Percentiles rank a stretch among this genome's conserved stretches.
phyloP scores from a whole-genome alignment of 495 filamentous ascomycete species.

The Podospora australis region DNA sequence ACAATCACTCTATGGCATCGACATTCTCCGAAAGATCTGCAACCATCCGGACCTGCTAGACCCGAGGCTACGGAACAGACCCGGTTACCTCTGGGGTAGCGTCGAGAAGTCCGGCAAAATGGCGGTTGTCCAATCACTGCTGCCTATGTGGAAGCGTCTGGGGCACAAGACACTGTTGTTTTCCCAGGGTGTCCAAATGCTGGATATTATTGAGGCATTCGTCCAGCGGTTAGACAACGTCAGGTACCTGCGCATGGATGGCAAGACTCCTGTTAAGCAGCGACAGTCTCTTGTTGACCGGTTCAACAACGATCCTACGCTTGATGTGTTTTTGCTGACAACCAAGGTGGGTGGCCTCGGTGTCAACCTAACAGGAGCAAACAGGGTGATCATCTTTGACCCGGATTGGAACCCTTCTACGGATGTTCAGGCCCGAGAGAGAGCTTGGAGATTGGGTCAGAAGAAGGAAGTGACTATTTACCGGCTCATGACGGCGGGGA shows the following conservation, averaged over 20 bases:
- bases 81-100: slow-evolving; percentile 65
- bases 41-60: slow-evolving; percentile 89
- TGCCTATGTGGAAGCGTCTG: slow-evolving; percentile 76
- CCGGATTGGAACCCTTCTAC: slow-evolving; percentile 98
- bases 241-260: slow-evolving; percentile 87
- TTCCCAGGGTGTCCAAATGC: slow-evolving; percentile 83
- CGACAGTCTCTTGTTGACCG: slow-evolving; percentile 81
- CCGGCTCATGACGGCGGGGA: slow-evolving; percentile 91
- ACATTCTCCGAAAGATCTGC: slow-evolving; percentile 90
- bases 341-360: slow-evolving; percentile 93
- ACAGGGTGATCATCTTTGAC: slow-evolving; percentile 94
- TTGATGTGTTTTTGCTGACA: slow-evolving; percentile 87
- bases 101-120: slow-evolving; percentile 81
- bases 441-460: slow-evolving; percentile 92
- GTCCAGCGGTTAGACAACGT: slow-evolving; percentile 59
- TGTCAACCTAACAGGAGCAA: slow-evolving; percentile 88
- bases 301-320: slow-evolving; percentile 73
- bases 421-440: slow-evolving; percentile 88
- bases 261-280: slow-evolving; percentile 72
- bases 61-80: slow-evolving; percentile 50
- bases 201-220: slow-evolving; percentile 84
- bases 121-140: slow-evolving; percentile 78
- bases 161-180: slow-evolving; percentile 92
- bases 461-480: slow-evolving; percentile 91
- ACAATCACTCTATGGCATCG: slow-evolving; percentile 82